Conservation (phyloP, 768 basidiomycete species). For the Mycena albidolilacea region DNA sequence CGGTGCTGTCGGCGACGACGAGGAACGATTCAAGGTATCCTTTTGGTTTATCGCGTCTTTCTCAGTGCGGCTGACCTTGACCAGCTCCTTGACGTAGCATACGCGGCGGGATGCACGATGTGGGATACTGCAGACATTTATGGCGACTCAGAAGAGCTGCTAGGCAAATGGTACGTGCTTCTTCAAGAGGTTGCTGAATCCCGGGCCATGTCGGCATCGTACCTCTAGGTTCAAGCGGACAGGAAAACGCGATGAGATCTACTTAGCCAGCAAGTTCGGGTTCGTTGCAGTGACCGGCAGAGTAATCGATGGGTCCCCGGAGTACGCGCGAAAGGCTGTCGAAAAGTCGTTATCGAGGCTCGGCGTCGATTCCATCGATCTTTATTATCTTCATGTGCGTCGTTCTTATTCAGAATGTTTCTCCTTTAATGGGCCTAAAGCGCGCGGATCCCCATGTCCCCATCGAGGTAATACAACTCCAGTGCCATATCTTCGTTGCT, state of each 20-base stretch:
- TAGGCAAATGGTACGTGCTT: constrained; percentile 60
- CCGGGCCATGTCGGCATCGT: constrained; percentile 7
- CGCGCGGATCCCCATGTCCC: constrained; percentile 60
- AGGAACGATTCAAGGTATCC: constrained; percentile 73
- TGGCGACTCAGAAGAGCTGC: constrained; percentile 58
- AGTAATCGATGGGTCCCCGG: constrained; percentile 48
- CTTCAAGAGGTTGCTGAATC: constrained; percentile 12
- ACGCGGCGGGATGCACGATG: constrained; percentile 58
- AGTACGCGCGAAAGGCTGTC: constrained; percentile 56
- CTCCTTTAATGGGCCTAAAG: constrained; percentile 12
- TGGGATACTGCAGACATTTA: constrained; percentile 69
- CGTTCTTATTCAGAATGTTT: background rate
- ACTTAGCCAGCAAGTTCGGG: constrained; percentile 71
- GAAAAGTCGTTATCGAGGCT: constrained; percentile 59
- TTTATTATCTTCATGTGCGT: constrained; percentile 63
- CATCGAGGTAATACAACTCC: constrained; percentile 58
- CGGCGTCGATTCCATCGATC: constrained; percentile 59
- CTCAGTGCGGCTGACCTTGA: background rate
- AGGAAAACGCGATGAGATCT: constrained; percentile 67
- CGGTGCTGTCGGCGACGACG: constrained; percentile 63
- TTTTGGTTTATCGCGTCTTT: background rate
- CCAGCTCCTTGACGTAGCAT: constrained; percentile 59
- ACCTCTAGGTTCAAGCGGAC: constrained; percentile 62
- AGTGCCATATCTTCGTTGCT: background rate
- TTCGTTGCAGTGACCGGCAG: constrained; percentile 37